Conservation (phyloP, 805 yeast species). For the Wickerhamiella spandovensis region DNA sequence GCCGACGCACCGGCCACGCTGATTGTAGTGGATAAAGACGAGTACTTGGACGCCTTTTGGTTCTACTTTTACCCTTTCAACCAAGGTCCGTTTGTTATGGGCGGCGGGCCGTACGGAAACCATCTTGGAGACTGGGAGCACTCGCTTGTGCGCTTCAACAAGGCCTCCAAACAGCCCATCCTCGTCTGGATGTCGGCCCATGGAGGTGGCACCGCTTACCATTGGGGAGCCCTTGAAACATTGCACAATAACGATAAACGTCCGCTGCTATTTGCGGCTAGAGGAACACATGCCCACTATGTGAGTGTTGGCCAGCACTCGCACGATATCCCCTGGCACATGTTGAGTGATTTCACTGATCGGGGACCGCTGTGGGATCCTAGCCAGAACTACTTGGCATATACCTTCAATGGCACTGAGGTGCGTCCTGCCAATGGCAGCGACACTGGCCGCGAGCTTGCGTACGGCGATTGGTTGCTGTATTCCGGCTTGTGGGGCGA, state of each 20-base stretch:
- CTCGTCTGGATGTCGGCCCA: constrained; percentile 96
- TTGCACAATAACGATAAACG: constrained; percentile 26
- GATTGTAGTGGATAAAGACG: constrained; percentile 81
- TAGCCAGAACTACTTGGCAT: constrained; percentile 62
- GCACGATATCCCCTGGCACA: constrained; percentile 87
- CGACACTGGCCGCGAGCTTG: constrained; percentile 38
- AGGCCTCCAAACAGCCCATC: constrained; percentile 52
- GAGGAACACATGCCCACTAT: constrained; percentile 96
- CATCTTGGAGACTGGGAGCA: constrained; percentile 99
- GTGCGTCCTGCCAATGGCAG: constrained; percentile 31
- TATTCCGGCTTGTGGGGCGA: constrained; percentile 90
- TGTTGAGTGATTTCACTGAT: constrained; percentile 85
- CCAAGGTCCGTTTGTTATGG: constrained; percentile 94
- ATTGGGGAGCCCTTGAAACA: constrained; percentile 57
- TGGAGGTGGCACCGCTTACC: constrained; percentile 90
- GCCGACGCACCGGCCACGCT: constrained; percentile 67
- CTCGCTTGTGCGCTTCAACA: constrained; percentile 65
- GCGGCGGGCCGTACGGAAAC: constrained; percentile 92
- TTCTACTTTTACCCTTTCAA: constrained; percentile 90
- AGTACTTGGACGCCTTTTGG: constrained; percentile 93
- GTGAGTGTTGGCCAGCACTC: constrained; percentile 94
- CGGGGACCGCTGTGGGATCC: constrained; percentile 96
- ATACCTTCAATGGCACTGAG: constrained; percentile 53
- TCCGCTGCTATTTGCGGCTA: constrained; percentile 77
- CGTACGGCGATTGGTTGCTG: constrained; percentile 63